Base-by-base conservation (phyloP, 106 monocot species). In the Acorus gramineus region DNA sequence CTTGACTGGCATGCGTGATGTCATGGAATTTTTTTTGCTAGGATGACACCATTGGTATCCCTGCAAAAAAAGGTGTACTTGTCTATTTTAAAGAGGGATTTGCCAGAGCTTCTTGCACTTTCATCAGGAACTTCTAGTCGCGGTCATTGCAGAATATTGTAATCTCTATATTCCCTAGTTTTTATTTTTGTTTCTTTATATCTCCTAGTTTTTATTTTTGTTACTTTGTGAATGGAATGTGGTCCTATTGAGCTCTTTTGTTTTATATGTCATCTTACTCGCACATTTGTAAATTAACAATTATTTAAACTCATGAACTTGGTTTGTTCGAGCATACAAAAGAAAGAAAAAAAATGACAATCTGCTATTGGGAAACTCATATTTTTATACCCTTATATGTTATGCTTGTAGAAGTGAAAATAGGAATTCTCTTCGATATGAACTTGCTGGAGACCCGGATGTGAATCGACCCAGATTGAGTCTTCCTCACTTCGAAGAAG, bases 121-220 rank as follows among this genome's bases (percentile, higher is more conserved):
- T 68, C 88, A 57, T 62, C 73, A 28, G 79, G 83, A 60, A 42
- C 75, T 66, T 74, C 77, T 47, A 81, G 66, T 73, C 79, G 85
- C 98, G 89, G 66, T 89, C 88, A 11, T 75, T 98, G 69, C 87
- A 86, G 72, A 98, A 98, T 78, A 98, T 89, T 68, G 98, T 92
- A 87, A 64, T 28, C 69, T 57, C 8, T 11, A 43, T 56, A 49
- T 60, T 74, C 46, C 48, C 50, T 56, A 4, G 4, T 49, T 55
- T 55, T 12, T 12, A 2, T 49, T 49, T 14, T 49, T 50, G 59
- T 13, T 14, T 8, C 42, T 60, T 3, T 42, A 6, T 44, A 44
- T 3, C 0, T 2, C 42, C 60, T 63, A 11, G 46, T 11, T 3
- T 48, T 4, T 48, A 46, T 8, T 47, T 3, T 1, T n/a, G 49